phyloP scores from a whole-genome alignment of 257 asterid genomes.

The Paulownia fortunei region DNA sequence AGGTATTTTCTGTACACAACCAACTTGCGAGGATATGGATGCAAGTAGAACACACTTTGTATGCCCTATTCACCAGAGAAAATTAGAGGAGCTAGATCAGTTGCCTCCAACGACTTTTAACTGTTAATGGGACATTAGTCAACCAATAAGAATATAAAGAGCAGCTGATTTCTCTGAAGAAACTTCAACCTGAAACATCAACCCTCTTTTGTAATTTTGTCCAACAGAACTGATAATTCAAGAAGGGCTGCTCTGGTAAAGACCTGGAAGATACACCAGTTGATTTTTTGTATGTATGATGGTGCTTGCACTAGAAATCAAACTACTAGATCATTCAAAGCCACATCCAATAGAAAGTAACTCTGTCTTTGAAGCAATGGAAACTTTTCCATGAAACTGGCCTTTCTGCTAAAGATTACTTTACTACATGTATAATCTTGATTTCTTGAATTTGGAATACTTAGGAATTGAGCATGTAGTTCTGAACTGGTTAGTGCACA shows the following conservation, averaged over 20 bases:
- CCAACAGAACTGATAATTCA: constrained; percentile 3
- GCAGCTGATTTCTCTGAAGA: neutral
- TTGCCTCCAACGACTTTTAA: constrained; percentile 22
- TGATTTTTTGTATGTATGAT: neutral
- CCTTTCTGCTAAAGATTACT: neutral
- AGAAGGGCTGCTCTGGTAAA: constrained; percentile 23
- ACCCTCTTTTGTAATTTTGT: neutral
- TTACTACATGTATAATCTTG: neutral
- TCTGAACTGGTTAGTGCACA: too few relatives aligned
- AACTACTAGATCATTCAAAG: neutral
- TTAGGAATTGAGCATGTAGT: too few relatives aligned
- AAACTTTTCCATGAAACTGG: too few relatives aligned
- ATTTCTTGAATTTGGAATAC: neutral
- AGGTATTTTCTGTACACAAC: neutral
- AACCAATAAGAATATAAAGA: neutral
- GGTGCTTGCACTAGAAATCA: constrained; percentile 23
- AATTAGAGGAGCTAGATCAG: neutral
- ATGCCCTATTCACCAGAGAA: neutral
- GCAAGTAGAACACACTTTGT: constrained; percentile 5
- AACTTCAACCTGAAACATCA: neutral
- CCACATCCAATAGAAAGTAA: neutral
- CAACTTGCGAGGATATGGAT: neutral
- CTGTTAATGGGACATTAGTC: neutral
- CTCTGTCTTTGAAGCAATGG: neutral
- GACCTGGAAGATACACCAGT: constrained; percentile 25